Evolutionary conservation across 345 rosid genomes (phyloP).

Genomic region (Citrus cavaleriei): DNA sequence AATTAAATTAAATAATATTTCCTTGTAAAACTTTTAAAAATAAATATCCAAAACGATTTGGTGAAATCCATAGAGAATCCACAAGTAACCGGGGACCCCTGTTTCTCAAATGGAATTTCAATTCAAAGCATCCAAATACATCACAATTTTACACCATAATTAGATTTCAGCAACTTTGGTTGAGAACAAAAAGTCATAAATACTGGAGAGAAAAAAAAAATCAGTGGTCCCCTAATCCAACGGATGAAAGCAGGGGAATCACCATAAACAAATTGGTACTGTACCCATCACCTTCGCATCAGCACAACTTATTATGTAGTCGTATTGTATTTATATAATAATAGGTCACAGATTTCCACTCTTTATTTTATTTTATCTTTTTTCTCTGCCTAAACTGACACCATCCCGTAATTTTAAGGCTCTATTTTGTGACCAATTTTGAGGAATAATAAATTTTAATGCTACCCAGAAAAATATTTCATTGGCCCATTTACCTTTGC

Average conservation of each 20-base stretch:
- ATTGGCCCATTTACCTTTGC: constrained; percentile 12
- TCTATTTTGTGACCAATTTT: constrained; percentile 24
- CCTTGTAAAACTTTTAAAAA: not conserved
- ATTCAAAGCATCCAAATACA: not conserved
- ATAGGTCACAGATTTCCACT: constrained; percentile 3
- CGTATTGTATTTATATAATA: not conserved
- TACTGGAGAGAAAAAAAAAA: not conserved
- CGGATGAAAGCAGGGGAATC: not conserved
- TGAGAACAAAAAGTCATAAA: constrained; percentile 22
- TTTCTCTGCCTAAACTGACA: constrained; percentile 13
- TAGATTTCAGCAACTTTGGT: constrained; percentile 14
- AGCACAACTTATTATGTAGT: not conserved
- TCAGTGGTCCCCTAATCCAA: constrained; percentile 23
- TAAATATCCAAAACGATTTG: not conserved
- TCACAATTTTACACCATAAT: not conserved
- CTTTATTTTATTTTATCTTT: not conserved
- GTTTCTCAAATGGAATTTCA: not conserved
- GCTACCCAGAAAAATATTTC: not conserved
- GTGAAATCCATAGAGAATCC: not conserved
- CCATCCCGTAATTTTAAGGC: not conserved
- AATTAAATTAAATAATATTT: not conserved
- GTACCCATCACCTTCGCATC: constrained; percentile 14
- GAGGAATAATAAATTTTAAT: constrained; percentile 15
- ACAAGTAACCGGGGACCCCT: not conserved
- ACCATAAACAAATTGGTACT: not conserved